These are phyloP conservation scores for Chloris gayana DNA, from an alignment of 176 grass and related monocot species.

Conservation along the genomic window DNA sequence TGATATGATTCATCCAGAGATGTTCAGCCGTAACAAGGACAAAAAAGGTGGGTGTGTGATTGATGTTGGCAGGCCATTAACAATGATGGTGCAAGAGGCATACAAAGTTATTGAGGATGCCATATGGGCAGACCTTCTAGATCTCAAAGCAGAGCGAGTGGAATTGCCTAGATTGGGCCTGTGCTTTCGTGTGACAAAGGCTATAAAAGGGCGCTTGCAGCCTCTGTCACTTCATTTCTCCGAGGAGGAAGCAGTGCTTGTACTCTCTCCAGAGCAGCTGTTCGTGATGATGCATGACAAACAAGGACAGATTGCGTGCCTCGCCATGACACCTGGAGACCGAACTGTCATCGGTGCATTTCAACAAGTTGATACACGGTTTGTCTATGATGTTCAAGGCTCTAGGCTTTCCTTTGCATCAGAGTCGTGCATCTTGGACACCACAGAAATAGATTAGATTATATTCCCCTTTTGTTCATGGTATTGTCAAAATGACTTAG, in stretches of 20 bases:
- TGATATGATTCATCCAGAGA: background rate
- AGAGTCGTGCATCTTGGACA: background rate
- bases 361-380: background rate
- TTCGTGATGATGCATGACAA: background rate
- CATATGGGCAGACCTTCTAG: background rate
- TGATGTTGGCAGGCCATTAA: background rate
- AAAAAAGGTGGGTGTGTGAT: background rate
- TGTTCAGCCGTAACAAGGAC: background rate
- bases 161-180: background rate
- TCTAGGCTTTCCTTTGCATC: background rate
- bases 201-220: background rate
- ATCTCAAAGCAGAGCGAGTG: background rate
- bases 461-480: background rate
- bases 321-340: background rate
- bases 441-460: background rate
- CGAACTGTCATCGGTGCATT: background rate
- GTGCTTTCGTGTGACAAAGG: background rate
- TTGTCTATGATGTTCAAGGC: background rate
- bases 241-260: background rate
- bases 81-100: background rate
- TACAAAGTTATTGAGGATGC: background rate
- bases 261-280: background rate
- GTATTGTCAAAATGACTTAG: background rate
- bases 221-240: background rate
- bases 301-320: background rate